phyloP scores from a whole-genome alignment of 1,284 basidiomycete species.

The Ustilago bromivora region DNA sequence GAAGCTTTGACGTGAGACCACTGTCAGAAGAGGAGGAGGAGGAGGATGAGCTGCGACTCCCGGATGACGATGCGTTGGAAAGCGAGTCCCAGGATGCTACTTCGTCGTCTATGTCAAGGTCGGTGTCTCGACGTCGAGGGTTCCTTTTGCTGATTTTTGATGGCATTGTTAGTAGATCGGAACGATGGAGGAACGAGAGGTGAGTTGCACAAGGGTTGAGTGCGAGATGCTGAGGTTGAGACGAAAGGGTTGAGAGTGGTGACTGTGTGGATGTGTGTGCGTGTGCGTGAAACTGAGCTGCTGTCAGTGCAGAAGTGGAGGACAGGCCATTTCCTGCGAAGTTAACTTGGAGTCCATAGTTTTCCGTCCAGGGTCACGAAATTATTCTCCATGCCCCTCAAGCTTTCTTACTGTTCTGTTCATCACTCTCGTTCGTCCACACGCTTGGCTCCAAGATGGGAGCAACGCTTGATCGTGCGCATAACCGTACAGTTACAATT shows the following conservation, averaged over 20 bases:
- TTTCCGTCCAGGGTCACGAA: too few species aligned
- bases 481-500: neutral
- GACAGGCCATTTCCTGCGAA: neutral
- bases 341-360: too few species aligned
- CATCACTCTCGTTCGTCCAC: too few species aligned
- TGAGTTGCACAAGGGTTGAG: too few species aligned
- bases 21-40: slow-evolving; percentile 12
- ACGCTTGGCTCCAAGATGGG: neutral
- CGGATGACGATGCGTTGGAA: slow-evolving; percentile 13
- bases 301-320: slow-evolving; percentile 1
- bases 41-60: slow-evolving; percentile 8
- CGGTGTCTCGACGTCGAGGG: neutral
- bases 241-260: neutral
- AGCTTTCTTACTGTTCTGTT: too few species aligned
- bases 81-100: slow-evolving; percentile 17
- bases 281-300: slow-evolving; percentile 1
- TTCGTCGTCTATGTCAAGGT: slow-evolving; percentile 5
- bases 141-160: neutral
- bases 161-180: too few species aligned
- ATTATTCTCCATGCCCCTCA: too few species aligned
- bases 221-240: neutral
- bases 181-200: too few species aligned
- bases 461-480: neutral
- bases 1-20: slow-evolving; percentile 15
- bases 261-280: too few species aligned